These are phyloP conservation scores for Erysimum cheiranthoides DNA, from an alignment of 345 rosid species.

Conservation along the genomic window DNA sequence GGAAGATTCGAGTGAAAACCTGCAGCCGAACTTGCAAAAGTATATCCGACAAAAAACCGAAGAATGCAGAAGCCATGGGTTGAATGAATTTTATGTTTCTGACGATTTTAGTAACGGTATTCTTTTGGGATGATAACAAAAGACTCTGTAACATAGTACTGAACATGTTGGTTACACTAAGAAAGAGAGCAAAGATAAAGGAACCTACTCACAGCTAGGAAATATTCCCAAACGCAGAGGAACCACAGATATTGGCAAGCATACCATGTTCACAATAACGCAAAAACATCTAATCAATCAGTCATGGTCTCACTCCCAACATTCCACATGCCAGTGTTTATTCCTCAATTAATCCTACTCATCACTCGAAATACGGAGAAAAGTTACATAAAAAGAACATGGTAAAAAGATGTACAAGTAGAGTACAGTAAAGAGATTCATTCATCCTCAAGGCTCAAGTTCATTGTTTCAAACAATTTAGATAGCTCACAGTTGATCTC, in stretches of 20 bases:
- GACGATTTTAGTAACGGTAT: background rate
- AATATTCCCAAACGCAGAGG: constrained; percentile 33
- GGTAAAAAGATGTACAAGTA: constrained; percentile 8
- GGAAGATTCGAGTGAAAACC: constrained; percentile 24
- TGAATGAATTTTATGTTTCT: background rate
- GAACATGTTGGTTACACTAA: constrained; percentile 30
- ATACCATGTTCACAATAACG: constrained; percentile 34
- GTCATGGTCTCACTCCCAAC: constrained; percentile 37
- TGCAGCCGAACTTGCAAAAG: constrained; percentile 13
- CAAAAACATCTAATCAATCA: constrained; percentile 43
- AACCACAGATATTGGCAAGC: constrained; percentile 33
- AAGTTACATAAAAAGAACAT: constrained; percentile 23
- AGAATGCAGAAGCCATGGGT: background rate
- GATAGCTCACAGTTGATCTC: constrained; percentile 22
- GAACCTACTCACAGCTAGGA: constrained; percentile 28
- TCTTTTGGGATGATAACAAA: constrained; percentile 11
- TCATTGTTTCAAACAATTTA: constrained; percentile 11
- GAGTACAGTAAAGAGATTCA: constrained; percentile 1
- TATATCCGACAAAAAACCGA: constrained; percentile 22
- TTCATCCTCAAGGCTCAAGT: constrained; percentile 10
- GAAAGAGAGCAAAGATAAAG: constrained; percentile 27
- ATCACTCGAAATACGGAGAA: background rate
- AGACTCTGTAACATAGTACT: constrained; percentile 39
- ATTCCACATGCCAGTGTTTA: constrained; percentile 41
- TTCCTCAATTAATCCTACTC: constrained; percentile 1